Evolutionary conservation across 345 rosid species (phyloP).

Genomic region (Rhodomyrtus tomentosa): DNA sequence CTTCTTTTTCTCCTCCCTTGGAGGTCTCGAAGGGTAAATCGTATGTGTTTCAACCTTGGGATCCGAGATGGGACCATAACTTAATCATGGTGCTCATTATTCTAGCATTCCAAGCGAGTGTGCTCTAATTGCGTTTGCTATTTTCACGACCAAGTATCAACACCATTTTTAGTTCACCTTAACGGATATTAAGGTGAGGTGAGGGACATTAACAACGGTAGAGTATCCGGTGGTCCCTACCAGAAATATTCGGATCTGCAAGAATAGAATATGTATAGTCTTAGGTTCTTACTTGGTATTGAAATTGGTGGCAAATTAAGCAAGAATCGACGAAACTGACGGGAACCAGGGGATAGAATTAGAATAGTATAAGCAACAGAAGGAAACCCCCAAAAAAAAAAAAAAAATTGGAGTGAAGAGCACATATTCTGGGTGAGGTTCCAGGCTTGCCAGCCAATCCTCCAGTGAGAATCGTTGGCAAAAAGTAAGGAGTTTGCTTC

Average conservation of each 20-base stretch:
- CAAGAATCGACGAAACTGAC: neutral
- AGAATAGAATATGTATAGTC: neutral
- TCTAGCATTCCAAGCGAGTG: neutral
- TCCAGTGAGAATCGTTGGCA: slow-evolving; percentile 11
- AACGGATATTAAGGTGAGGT: too few species aligned
- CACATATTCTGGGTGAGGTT: slow-evolving; percentile 5
- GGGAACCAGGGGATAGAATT: neutral
- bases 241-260: neutral
- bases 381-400: neutral
- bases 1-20: neutral
- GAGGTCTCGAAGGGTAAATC: neutral
- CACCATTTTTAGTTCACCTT: neutral
- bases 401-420: neutral
- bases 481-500: slow-evolving; percentile 60
- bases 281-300: neutral
- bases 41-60: neutral
- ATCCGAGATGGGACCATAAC: neutral
- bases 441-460: slow-evolving; percentile 64
- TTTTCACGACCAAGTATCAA: neutral
- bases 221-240: neutral
- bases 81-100: too few species aligned
- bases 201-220: too few species aligned
- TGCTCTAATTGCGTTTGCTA: neutral
- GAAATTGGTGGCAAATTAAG: neutral
- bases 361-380: neutral